phyloP scores from a whole-genome alignment of 1,284 basidiomycete genomes.

The Ustilago vetiveriae region DNA sequence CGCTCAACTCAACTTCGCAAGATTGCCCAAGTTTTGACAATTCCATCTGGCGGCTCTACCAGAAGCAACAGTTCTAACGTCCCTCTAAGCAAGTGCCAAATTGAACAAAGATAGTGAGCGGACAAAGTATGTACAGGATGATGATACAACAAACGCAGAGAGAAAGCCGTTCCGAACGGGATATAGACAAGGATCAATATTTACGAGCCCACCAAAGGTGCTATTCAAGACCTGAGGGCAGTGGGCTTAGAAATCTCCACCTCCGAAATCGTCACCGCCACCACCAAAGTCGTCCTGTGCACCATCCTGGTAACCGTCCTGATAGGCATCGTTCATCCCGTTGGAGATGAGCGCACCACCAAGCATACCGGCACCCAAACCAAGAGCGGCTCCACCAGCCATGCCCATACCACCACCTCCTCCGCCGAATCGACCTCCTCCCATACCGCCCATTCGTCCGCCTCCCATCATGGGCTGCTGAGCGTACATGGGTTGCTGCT shows the following conservation, averaged over 20 bases:
- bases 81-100: too few species aligned
- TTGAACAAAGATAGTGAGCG: neutral
- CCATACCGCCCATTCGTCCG: conserved; percentile 14
- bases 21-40: too few species aligned
- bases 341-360: conserved; percentile 54
- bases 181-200: neutral
- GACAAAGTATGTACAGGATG: neutral
- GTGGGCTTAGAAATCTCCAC: conserved; percentile 42
- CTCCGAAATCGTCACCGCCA: conserved; percentile 14
- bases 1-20: too few species aligned
- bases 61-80: too few species aligned
- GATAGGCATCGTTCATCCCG: conserved; percentile 57
- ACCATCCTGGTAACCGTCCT: conserved; percentile 62
- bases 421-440: conserved; percentile 29
- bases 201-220: neutral
- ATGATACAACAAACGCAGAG: neutral
- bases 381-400: conserved; percentile 48
- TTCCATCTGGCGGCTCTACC: too few species aligned
- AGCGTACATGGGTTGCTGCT: conserved; percentile 45
- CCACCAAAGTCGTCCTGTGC: conserved; percentile 35
- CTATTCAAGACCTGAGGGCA: too few species aligned
- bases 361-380: conserved; percentile 58
- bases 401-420: conserved; percentile 52
- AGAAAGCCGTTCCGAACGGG: neutral
- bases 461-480: conserved; percentile 41